Evolutionary conservation across 345 rosid species (phyloP).

Genomic region (Hevea brasiliensis): DNA sequence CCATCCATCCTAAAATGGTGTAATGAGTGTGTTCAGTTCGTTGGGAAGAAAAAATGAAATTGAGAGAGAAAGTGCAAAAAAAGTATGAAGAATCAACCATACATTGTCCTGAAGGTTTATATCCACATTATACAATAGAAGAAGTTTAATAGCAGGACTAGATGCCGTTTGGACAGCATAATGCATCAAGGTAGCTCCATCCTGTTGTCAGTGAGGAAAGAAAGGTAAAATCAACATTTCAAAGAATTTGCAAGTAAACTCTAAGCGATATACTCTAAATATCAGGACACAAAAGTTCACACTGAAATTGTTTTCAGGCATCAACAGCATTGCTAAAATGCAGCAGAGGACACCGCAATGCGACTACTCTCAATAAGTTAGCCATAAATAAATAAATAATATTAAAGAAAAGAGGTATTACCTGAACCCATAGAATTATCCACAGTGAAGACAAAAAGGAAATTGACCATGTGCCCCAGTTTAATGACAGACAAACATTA

Average conservation of each 20-base stretch:
- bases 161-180: constrained; percentile 90
- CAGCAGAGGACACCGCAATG: neutral
- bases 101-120: constrained; percentile 83
- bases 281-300: neutral
- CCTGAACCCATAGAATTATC: neutral
- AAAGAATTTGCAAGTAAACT: neutral
- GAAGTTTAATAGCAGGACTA: constrained; percentile 68
- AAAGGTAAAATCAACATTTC: neutral
- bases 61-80: neutral
- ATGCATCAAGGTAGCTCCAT: constrained; percentile 89
- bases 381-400: neutral
- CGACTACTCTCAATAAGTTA: neutral
- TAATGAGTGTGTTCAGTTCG: constrained; percentile 7
- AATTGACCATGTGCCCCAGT: neutral
- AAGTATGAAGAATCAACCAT: constrained; percentile 24
- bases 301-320: neutral
- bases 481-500: too few relatives aligned
- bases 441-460: neutral
- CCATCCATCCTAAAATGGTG: constrained; percentile 81
- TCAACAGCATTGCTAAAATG: neutral
- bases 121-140: constrained; percentile 73
- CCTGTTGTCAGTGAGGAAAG: constrained; percentile 43
- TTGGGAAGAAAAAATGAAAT: neutral
- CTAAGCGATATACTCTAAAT: neutral
- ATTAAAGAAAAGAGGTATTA: neutral